These are phyloP conservation scores for Aotearoamyces nothofagi DNA, from an alignment of 2,329 filamentous ascomycete genomes.

Conservation along the genomic window DNA sequence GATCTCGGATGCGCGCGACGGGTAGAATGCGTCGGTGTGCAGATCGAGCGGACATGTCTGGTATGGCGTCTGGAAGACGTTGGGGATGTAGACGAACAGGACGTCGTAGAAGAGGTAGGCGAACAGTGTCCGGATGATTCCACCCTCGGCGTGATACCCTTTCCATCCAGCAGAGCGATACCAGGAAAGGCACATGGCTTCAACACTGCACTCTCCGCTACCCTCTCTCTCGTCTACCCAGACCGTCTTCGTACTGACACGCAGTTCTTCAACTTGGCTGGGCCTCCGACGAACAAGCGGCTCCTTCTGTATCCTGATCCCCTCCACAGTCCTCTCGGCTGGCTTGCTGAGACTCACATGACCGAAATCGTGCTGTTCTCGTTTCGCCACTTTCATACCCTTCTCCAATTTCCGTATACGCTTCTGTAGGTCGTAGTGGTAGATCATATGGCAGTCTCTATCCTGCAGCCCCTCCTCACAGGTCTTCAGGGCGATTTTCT, in stretches of 20 bases:
- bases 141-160: constrained; percentile 85
- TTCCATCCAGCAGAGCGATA: constrained; percentile 78
- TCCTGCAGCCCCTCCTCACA: constrained; percentile 83
- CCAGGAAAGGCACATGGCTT: constrained; percentile 82
- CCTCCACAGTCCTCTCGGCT: constrained; percentile 58
- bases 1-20: constrained; percentile 74
- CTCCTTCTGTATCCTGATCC: constrained; percentile 59
- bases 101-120: constrained; percentile 88
- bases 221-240: constrained; percentile 70
- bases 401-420: constrained; percentile 85
- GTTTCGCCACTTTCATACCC: constrained; percentile 63
- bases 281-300: constrained; percentile 18
- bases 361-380: constrained; percentile 83
- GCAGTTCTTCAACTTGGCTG: constrained; percentile 5
- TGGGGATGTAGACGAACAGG: constrained; percentile 82
- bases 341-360: constrained; percentile 70
- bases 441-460: constrained; percentile 76
- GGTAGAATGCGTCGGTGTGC: constrained; percentile 85
- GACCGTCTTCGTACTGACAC: constrained; percentile 52
- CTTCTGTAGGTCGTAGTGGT: constrained; percentile 90
- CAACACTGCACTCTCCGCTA: constrained; percentile 67
- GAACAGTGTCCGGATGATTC: constrained; percentile 82
- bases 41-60: constrained; percentile 90
- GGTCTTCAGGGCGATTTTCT: constrained; percentile 56
- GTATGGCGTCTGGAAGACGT: constrained; percentile 92